Base-by-base conservation (phyloP, 2,329 filamentous ascomycete species). In the Ascochyta viciae-villosae region DNA sequence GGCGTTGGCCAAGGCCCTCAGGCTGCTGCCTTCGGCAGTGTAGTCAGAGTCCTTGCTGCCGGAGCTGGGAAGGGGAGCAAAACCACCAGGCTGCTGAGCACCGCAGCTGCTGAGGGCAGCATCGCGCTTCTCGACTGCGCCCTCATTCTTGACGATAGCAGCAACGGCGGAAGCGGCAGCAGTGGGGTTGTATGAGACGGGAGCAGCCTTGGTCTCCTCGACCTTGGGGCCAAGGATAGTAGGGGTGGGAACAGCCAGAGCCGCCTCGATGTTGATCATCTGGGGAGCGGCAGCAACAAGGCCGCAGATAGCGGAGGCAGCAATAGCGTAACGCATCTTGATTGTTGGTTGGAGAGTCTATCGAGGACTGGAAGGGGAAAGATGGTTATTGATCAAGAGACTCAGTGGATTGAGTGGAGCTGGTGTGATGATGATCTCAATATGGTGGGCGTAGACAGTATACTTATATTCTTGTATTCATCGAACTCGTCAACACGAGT, bases 181-280 rank as follows among this genome's bases (percentile, higher is more conserved):
- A 23, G 64, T 50, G 13, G 74, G 58, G 42, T 74, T 58, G 50
- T 70, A 74, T 19, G 58, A 45, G 22, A 74, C 62, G 9, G 63
- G 61, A 34, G 70, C 61, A 26, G 69, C 57, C 12, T 65, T 61
- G n/a, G 67, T 65, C 8, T 63, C 67, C 10, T 50, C 52, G n/a
- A 72, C 51, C 15, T 70, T 68, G 24, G 74, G 65, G 7, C 64
- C 62, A 31, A 72, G 65, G 27, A 65, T 61, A 2, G 67, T 44
- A 10, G 64, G 62, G 22, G 70, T 70, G 38, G 72, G 61, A 6
- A 76, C 72, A 10, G 70, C 66, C 27, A 68, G 49, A 56, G 76
- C 69, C 44, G 77, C 71, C 33, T 73, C 72, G 31, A 76, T 69
- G 53, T 79, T 71, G 45, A 79, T 76, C 7, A 63, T 57, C 53